A percentile compares a stretch with the other conserved stretches of the same genome.
Evolutionary conservation across 371 early-diverging fungal genomes (phyloP).

Genomic region (Capniomyces stellatus): DNA sequence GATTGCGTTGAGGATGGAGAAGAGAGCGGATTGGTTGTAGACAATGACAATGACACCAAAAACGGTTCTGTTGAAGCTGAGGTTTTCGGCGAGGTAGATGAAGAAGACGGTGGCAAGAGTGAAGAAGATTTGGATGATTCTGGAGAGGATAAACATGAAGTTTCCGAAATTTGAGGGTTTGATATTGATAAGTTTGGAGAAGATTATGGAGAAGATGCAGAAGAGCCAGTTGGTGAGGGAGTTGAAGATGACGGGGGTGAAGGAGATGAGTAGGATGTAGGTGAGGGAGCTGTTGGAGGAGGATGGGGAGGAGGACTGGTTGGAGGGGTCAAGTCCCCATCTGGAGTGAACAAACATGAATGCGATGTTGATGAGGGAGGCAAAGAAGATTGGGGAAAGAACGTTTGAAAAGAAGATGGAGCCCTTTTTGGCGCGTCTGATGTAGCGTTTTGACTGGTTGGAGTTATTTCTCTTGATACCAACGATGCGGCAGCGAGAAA

Average conservation of each 20-base stretch:
- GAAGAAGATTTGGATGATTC: conserved; percentile 40
- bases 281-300: conserved; percentile 18
- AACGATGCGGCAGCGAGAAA: conserved; percentile 46
- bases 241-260: conserved; percentile 57
- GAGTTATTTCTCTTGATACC: conserved; percentile 60
- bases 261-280: conserved; percentile 41
- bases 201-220: conserved; percentile 45
- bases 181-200: conserved; percentile 41
- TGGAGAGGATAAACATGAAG: conserved; percentile 46
- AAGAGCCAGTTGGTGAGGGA: conserved; percentile 39
- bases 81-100: conserved; percentile 46
- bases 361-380: conserved; percentile 36
- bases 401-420: conserved; percentile 58
- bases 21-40: conserved; percentile 50
- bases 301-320: conserved; percentile 8
- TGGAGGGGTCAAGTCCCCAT: conserved; percentile 2
- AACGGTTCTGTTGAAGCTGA: conserved; percentile 37
- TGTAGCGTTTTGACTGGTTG: conserved; percentile 45
- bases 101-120: conserved; percentile 38
- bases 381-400: conserved; percentile 45
- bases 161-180: conserved; percentile 51
- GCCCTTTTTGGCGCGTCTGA: conserved; percentile 44
- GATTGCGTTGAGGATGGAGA: conserved; percentile 43
- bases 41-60: conserved; percentile 45
- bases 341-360: conserved; percentile 41